These are phyloP conservation scores for Parachaetomium inaequale DNA, from an alignment of 495 filamentous ascomycete genomes.

Conservation along the genomic window DNA sequence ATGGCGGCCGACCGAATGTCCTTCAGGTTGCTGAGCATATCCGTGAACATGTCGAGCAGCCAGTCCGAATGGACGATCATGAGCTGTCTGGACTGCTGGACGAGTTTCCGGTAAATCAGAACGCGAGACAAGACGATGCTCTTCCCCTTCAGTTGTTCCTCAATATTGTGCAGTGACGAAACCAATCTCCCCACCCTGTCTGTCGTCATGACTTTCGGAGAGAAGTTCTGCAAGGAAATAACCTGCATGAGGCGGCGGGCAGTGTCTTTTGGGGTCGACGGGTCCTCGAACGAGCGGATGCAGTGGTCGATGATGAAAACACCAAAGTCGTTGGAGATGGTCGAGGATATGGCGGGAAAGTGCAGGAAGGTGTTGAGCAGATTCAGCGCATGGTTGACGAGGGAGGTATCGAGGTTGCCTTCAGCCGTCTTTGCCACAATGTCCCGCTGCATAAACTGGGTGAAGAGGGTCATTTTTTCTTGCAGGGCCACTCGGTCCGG, in stretches of 20 bases:
- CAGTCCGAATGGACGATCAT: conserved; percentile 68
- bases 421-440: conserved; percentile 53
- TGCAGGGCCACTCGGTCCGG: conserved; percentile 66
- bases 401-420: conserved; percentile 53
- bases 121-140: conserved; percentile 70
- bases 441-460: conserved; percentile 77
- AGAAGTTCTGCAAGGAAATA: conserved; percentile 73
- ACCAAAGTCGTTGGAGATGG: conserved; percentile 70
- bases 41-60: conserved; percentile 75
- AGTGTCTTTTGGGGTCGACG: conserved; percentile 65
- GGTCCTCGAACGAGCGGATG: conserved; percentile 59
- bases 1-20: conserved; percentile 75
- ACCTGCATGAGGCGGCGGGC: conserved; percentile 73
- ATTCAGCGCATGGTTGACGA: conserved; percentile 72
- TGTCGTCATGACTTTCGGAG: conserved; percentile 64
- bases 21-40: conserved; percentile 71
- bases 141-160: conserved; percentile 70
- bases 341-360: conserved; percentile 58
- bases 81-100: conserved; percentile 60
- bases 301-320: conserved; percentile 75
- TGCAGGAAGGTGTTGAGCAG: conserved; percentile 68
- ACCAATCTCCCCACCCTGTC: conserved; percentile 66
- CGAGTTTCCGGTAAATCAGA: conserved; percentile 67
- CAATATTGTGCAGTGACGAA: conserved; percentile 63
- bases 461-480: conserved; percentile 69